Percentiles rank a stretch among this genome's conserved stretches.
Evolutionary conservation across 2,329 filamentous ascomycete genomes (phyloP).

Genomic region (Rhynchosporium secalis): DNA sequence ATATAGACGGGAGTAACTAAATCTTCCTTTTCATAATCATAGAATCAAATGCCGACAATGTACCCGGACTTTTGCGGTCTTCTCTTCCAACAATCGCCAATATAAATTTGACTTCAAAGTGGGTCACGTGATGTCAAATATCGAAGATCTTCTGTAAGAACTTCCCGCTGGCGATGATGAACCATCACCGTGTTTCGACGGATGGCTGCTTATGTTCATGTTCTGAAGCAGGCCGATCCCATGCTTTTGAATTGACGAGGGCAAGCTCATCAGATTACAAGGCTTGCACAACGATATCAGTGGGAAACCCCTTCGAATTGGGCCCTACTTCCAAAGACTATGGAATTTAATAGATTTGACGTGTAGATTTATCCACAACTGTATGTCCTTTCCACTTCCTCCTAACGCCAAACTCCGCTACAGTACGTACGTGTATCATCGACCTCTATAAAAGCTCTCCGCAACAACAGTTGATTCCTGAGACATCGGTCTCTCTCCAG

Average conservation of each 20-base stretch:
- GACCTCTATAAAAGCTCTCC: neutral
- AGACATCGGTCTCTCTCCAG: conserved; percentile 2
- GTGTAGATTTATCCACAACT: too few species aligned
- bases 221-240: too few species aligned
- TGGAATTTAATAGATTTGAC: too few species aligned
- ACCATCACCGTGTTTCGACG: too few species aligned
- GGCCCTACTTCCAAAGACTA: too few species aligned
- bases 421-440: neutral
- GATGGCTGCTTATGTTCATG: too few species aligned
- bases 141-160: neutral
- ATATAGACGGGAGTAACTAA: neutral
- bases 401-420: neutral
- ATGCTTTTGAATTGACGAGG: too few species aligned
- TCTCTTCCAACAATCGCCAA: neutral
- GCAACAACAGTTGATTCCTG: conserved; percentile 8
- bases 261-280: too few species aligned
- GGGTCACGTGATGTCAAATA: conserved; percentile 4
- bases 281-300: too few species aligned
- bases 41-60: neutral
- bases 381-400: too few species aligned
- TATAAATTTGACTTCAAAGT: conserved; percentile 2
- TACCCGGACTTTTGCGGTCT: neutral
- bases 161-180: too few species aligned
- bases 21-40: neutral
- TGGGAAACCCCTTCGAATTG: too few species aligned